Base-by-base conservation (phyloP, 768 basidiomycete species). In the Calocybe indica region DNA sequence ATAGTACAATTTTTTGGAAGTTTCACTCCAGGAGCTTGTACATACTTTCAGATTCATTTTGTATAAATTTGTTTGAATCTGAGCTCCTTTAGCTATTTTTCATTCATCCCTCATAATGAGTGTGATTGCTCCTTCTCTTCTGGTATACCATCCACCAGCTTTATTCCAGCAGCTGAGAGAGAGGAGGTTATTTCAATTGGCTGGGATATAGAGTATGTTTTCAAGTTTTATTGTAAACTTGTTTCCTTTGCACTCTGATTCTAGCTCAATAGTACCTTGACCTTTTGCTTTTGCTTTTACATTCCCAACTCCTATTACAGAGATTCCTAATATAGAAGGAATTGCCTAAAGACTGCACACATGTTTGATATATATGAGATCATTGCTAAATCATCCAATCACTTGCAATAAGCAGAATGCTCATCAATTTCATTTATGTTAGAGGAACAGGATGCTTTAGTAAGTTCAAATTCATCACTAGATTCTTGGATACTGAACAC, bases 81-180 rank as follows among this genome's bases (percentile, higher is more conserved):
- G 32, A 12, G 29, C 36, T 5, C 29, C 45, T 7, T 31, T 4
- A 10, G 37, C 37, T 5, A 14, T 3, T n/a, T 49, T 13, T 9
- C 7, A 13, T 1, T 38, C 45, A 43, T 51, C 32, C 11, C 22
- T 30, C 28, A 46, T 44, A 28, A 31, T 33, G n/a, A 52, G 37
- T 5, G 14, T 33, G 14, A 52, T 31, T 6, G 5, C 12, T 14
- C 42, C 47, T 10, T 12, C 38, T 30, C 42, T 15, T 3, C 47
- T 35, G 3, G 14, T 13, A n/a, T 52, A 52, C 6, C 9, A 7
- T 13, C 47, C 36, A n/a, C 51, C 51, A 37, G 51, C 40, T 12
- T 15, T 37, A 37, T 52, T 37, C 51, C 51, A 52, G 7, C 40
- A 13, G 15, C 48, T 43, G 32, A 50, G 37, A 5, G 44, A 51